phyloP scores from a whole-genome alignment of 1,284 basidiomycete species.

The Leccinum insigne region DNA sequence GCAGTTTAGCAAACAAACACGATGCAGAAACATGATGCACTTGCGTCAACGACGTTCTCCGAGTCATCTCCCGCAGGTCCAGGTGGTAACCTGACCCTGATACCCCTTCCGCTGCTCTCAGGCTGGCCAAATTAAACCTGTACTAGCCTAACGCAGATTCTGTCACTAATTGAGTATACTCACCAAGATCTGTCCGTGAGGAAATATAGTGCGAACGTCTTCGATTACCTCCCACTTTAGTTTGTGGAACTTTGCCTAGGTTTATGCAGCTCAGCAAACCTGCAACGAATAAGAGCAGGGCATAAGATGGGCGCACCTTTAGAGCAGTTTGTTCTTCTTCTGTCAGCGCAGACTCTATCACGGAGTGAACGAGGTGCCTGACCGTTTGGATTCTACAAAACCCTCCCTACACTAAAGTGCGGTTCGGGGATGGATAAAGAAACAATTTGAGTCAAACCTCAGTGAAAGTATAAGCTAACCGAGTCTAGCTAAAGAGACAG shows the following conservation, averaged over 20 bases:
- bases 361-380: slow-evolving; percentile 17
- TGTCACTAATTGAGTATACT: not conserved
- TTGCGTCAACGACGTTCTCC: slow-evolving; percentile 13
- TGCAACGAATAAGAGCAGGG: not conserved
- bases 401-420: no score
- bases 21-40: not conserved
- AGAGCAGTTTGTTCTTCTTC: slow-evolving; percentile 26
- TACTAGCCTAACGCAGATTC: not conserved
- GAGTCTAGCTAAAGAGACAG: no score
- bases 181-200: slow-evolving; percentile 32
- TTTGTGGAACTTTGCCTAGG: slow-evolving; percentile 32
- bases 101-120: slow-evolving; percentile 11
- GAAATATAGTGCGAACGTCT: slow-evolving; percentile 29
- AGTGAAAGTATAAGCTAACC: no score
- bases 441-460: no score
- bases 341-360: slow-evolving; percentile 26
- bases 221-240: slow-evolving; percentile 31
- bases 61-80: slow-evolving; percentile 11
- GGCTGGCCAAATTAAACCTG: no score
- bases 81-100: slow-evolving; percentile 27
- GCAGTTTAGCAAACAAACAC: slow-evolving; percentile 5
- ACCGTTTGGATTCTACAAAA: no score
- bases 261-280: not conserved
- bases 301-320: slow-evolving; percentile 17
- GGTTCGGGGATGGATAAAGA: no score